A percentile compares a stretch with the other conserved stretches of the same genome.
Conservation (phyloP, 2,329 filamentous ascomycete species). For the Aureobasidium sp. region DNA sequence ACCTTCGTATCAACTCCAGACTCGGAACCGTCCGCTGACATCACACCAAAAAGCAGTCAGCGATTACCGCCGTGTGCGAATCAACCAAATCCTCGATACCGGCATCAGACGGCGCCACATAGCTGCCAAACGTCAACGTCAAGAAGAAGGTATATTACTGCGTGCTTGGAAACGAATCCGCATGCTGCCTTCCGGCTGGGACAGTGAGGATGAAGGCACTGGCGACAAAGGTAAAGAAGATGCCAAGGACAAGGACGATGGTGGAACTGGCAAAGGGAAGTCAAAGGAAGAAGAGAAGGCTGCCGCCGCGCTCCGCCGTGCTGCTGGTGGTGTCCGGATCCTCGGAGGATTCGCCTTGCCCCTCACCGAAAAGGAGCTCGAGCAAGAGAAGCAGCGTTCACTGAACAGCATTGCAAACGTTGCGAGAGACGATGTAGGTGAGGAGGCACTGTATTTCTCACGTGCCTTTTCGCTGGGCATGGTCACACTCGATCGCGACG, state of each 20-base stretch:
- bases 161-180: slow-evolving; percentile 58
- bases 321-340: slow-evolving; percentile 28
- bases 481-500: background rate
- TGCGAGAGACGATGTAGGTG: slow-evolving; percentile 67
- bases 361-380: slow-evolving; percentile 9
- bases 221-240: slow-evolving; percentile 11
- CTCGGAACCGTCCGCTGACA: slow-evolving; percentile 63
- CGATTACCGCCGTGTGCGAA: slow-evolving; percentile 65
- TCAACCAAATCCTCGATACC: slow-evolving; percentile 74
- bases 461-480: slow-evolving; percentile 1
- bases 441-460: slow-evolving; percentile 51
- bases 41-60: slow-evolving; percentile 76
- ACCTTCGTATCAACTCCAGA: slow-evolving; percentile 29
- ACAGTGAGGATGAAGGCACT: slow-evolving; percentile 34
- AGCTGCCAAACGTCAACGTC: slow-evolving; percentile 51
- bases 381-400: slow-evolving; percentile 5
- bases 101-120: slow-evolving; percentile 60
- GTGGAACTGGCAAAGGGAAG: slow-evolving; percentile 18
- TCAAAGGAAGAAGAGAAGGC: slow-evolving; percentile 16
- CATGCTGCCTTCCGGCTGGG: slow-evolving; percentile 36
- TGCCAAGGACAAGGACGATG: slow-evolving; percentile 12
- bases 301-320: slow-evolving; percentile 33
- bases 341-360: slow-evolving; percentile 32
- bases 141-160: slow-evolving; percentile 56
- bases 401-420: slow-evolving; percentile 2